Conservation (phyloP, 2,329 filamentous ascomycete species). For the Arachnomyces sp. region DNA sequence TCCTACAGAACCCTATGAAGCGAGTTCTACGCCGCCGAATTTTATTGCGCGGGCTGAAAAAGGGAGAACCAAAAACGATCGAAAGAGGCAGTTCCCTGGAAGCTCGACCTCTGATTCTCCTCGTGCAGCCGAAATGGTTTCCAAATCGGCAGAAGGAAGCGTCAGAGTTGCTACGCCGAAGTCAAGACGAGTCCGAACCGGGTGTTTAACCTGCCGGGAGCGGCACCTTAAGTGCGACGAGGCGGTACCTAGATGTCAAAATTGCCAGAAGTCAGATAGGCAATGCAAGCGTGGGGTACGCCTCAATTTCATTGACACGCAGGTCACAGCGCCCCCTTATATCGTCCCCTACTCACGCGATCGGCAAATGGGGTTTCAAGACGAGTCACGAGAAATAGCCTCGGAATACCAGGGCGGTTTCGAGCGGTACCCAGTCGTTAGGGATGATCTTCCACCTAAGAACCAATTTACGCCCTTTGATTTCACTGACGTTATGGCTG, state of each 20-base stretch:
- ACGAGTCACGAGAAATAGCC: slow-evolving; percentile 83
- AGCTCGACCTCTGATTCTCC: no score
- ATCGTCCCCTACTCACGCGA: slow-evolving; percentile 52
- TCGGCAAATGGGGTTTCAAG: slow-evolving; percentile 69
- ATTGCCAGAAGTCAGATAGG: slow-evolving; percentile 81
- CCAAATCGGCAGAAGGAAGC: not conserved
- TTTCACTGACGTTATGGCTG: slow-evolving; percentile 22
- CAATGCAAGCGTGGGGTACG: slow-evolving; percentile 78
- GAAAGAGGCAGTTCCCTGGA: no score
- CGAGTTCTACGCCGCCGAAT: no score
- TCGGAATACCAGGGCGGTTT: slow-evolving; percentile 79
- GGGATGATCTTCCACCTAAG: slow-evolving; percentile 27
- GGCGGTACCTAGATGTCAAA: slow-evolving; percentile 56
- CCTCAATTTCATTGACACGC: slow-evolving; percentile 84
- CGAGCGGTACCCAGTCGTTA: slow-evolving; percentile 58
- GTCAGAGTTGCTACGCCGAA: slow-evolving; percentile 10
- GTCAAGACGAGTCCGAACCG: slow-evolving; percentile 50
- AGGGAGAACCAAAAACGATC: no score
- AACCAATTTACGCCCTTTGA: slow-evolving; percentile 19
- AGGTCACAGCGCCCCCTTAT: slow-evolving; percentile 59
- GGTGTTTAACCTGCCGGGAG: slow-evolving; percentile 83
- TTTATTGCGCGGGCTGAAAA: no score
- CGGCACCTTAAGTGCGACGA: slow-evolving; percentile 89
- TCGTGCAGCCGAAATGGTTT: no score
- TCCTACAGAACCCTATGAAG: no score